Base-by-base conservation (phyloP, 805 yeast species). In the Saccharomycopsis malanga region DNA sequence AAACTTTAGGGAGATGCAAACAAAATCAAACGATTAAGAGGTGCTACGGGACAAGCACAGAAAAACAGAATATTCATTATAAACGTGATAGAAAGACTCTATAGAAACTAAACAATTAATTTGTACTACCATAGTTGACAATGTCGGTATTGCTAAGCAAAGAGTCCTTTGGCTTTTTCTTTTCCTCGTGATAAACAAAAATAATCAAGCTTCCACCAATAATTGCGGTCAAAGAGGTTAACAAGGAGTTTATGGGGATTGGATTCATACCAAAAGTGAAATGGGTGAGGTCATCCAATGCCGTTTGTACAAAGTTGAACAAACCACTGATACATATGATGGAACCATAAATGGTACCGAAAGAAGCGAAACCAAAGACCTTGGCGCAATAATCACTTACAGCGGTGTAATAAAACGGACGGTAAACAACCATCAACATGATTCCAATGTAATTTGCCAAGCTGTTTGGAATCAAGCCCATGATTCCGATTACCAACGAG, bases 351-450 rank as follows among this genome's bases (percentile, higher is more conserved):
- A 91, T 81, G 1, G 88, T 84, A 32, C 97, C 97, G 65, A 91
- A 89, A 1, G 94, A 87, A 46, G 79, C 81, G 63, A 84, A 88
- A 0, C 98, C 98, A 67, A 91, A 89, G 27, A 89, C 91, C 61
- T 89, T 89, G 24, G 95, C 94, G 58, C 88, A 77, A 62, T 81
- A 87, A 63, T 91, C 97, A 1, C 95, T 84, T 4, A 88, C 87
- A 1, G 94, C 86, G 1, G 98, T 89, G 64, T 89, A 91, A 60
- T 85, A 88, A 59, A 89, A 85, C 9, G 98, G 96, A 62, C 98
- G 74, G 64, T 85, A 88, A 1, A 85, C 69, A 9, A 87, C 97
- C 54, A 89, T 67, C 25, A 84, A 54, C 1, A 79, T 56, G 37
- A 89, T 83, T 2, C 95, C 95, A 1, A 74, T 38, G 39, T 83